Evolutionary conservation across 148 eudicot species (phyloP).

Genomic region (Camellia sinensis): DNA sequence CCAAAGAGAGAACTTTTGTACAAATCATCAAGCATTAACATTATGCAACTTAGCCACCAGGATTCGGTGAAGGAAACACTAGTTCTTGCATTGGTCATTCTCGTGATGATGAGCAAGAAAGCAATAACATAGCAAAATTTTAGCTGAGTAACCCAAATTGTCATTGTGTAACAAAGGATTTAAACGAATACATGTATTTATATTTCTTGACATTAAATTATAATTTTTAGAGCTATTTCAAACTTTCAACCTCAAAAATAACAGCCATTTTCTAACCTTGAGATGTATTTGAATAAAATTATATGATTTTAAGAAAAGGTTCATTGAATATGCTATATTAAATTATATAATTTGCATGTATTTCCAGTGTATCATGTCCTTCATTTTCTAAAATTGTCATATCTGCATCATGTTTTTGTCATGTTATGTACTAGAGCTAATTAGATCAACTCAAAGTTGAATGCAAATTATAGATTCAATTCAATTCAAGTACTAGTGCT

Average conservation of each 20-base stretch:
- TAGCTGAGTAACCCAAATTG: neutral
- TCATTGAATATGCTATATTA: too few relatives aligned
- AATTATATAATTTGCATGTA: too few relatives aligned
- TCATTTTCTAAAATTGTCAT: too few relatives aligned
- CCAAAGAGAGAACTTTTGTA: neutral
- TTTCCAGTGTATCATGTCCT: too few relatives aligned
- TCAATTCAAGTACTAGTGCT: too few relatives aligned
- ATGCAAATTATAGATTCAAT: too few relatives aligned
- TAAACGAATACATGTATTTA: neutral
- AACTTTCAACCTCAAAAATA: neutral
- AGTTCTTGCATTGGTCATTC: neutral
- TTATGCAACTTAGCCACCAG: neutral
- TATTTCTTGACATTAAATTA: neutral
- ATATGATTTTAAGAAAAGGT: too few relatives aligned
- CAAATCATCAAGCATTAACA: neutral
- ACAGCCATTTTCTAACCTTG: neutral
- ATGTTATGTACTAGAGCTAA: too few relatives aligned
- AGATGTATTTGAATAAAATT: too few relatives aligned
- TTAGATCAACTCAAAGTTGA: too few relatives aligned
- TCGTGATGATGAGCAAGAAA: neutral
- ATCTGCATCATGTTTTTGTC: too few relatives aligned
- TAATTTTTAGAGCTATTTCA: neutral
- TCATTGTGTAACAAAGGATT: neutral
- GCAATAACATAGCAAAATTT: neutral
- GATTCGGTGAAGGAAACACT: neutral